Percentiles rank a stretch among this genome's conserved stretches.
Evolutionary conservation across 495 filamentous ascomycete genomes (phyloP).

Genomic region (Margaritispora aquatica): DNA sequence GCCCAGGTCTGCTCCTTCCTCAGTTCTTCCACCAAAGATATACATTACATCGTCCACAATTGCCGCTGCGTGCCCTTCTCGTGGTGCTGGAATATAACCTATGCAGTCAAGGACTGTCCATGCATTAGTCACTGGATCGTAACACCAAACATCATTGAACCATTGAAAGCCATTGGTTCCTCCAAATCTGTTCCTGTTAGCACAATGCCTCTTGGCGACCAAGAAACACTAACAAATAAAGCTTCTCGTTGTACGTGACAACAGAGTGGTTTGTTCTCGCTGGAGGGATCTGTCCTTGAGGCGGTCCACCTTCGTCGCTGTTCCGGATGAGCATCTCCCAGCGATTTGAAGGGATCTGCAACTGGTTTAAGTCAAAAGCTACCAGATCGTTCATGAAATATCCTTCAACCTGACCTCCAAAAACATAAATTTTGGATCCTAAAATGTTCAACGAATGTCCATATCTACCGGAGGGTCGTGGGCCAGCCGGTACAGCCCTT

Average conservation of each 20-base stretch:
- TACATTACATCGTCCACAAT: constrained; percentile 98
- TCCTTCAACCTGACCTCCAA: constrained; percentile 95
- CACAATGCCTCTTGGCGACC: neutral
- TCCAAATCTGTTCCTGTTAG: constrained; percentile 62
- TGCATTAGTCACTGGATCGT: constrained; percentile 71
- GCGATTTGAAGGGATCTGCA: constrained; percentile 79
- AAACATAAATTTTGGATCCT: constrained; percentile 93
- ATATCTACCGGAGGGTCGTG: constrained; percentile 84
- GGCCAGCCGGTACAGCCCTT: constrained; percentile 74
- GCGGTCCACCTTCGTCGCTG: constrained; percentile 59
- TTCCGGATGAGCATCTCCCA: constrained; percentile 89
- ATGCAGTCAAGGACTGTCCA: constrained; percentile 94
- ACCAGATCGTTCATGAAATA: constrained; percentile 98
- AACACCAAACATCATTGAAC: constrained; percentile 99
- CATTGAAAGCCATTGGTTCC: constrained; percentile 90
- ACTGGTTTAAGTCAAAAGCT: constrained; percentile 90
- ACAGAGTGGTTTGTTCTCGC: constrained; percentile 93
- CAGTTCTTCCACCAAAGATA: constrained; percentile 94
- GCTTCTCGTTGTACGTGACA: constrained; percentile 85
- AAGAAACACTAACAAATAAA: constrained; percentile 70
- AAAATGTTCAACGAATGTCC: constrained; percentile 95
- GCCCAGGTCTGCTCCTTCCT: constrained; percentile 85
- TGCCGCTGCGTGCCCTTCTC: constrained; percentile 92
- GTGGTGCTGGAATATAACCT: constrained; percentile 86
- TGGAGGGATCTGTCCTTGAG: constrained; percentile 68